Conservation (phyloP, 2,329 filamentous ascomycete species). For the Grosmannia huntii region DNA sequence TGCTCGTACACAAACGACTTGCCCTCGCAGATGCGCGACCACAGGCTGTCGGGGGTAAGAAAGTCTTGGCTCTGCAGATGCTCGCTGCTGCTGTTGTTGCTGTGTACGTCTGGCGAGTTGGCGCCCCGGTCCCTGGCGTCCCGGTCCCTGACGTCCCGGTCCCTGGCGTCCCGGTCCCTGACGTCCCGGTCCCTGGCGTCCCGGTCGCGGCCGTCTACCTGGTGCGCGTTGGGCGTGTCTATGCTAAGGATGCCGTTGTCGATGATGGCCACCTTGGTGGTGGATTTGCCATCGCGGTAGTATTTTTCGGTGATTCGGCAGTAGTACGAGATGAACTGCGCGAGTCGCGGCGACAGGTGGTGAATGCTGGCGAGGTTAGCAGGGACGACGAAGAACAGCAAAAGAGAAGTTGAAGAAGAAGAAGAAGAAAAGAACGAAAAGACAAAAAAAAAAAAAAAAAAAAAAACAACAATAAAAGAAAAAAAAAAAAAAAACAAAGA, state of each 20-base stretch:
- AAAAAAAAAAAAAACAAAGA: background rate
- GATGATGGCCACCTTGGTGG: conserved; percentile 7
- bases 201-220: background rate
- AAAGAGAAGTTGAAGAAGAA: too few relatives aligned
- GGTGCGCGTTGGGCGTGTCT: background rate
- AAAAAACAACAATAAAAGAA: background rate
- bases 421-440: too few relatives aligned
- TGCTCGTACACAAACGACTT: conserved; percentile 8
- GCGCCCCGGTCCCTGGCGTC: too few relatives aligned
- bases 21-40: conserved; percentile 6
- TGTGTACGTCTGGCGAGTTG: background rate
- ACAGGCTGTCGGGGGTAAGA: background rate
- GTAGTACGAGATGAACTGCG: conserved; percentile 3
- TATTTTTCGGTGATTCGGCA: background rate
- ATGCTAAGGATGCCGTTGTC: conserved; percentile 8
- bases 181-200: too few relatives aligned
- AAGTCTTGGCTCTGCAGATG: background rate
- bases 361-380: background rate
- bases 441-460: too few relatives aligned
- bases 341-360: conserved; percentile 1
- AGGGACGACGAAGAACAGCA: too few relatives aligned
- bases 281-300: background rate
- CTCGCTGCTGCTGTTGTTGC: background rate
- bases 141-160: too few relatives aligned
- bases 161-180: too few relatives aligned